These are phyloP conservation scores for Cladophialophora carrionii DNA, from an alignment of 2,329 filamentous ascomycete species.

Conservation along the genomic window DNA sequence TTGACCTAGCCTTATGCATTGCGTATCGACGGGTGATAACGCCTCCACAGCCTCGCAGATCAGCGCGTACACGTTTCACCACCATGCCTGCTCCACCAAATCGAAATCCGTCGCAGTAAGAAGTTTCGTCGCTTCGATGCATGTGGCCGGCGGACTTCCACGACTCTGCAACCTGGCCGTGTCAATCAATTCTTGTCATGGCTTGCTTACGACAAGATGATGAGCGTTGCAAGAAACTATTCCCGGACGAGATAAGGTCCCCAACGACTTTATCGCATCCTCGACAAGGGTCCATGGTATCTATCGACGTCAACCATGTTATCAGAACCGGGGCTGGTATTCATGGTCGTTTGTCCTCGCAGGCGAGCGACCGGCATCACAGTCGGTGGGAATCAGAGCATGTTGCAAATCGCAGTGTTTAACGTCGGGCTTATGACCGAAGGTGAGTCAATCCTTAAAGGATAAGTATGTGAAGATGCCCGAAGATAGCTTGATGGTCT, in stretches of 20 bases:
- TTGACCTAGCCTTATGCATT: constrained; percentile 19
- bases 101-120: constrained; percentile 3
- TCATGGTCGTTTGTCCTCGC: constrained; percentile 8
- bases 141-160: constrained; percentile 23
- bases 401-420: not conserved
- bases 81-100: constrained; percentile 10
- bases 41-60: constrained; percentile 29
- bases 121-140: constrained; percentile 10
- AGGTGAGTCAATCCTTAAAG: not conserved
- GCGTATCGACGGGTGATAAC: constrained; percentile 19
- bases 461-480: constrained; percentile 15
- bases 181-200: constrained; percentile 21
- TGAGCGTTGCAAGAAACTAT: not conserved
- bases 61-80: constrained; percentile 23
- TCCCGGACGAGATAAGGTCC: constrained; percentile 13
- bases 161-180: not conserved
- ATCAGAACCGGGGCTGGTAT: not conserved
- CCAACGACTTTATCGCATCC: constrained; percentile 13
- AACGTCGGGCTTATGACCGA: constrained; percentile 13
- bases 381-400: not conserved
- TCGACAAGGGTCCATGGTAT: constrained; percentile 8
- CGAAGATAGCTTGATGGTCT: not conserved
- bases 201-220: not conserved
- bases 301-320: constrained; percentile 1
- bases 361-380: constrained; percentile 9